Evolutionary conservation across 768 basidiomycete species (phyloP), one percentile per base, ranked within the genome.

Genomic region (Hypsizygus marmoreus): DNA sequence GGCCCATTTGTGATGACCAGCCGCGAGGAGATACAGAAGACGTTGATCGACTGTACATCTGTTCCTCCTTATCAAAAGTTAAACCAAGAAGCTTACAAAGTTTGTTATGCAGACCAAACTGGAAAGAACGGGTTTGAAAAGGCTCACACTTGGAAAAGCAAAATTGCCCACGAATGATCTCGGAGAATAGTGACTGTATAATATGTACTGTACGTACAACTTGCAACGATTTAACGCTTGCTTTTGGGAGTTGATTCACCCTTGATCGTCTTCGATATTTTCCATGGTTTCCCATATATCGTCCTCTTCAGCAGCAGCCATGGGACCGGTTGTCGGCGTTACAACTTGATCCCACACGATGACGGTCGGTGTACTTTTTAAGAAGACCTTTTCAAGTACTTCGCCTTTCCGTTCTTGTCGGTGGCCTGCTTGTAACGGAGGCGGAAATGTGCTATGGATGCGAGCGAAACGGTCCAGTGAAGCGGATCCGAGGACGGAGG

Each of bases 111-210:
- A 91, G 86, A 91, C 62, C 88, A 82, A 67, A 64, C 69, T 31
- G 88, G 83, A 26, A 67, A 58, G 54, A 97, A 97, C 59, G 95
- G 95, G 4, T 97, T 97, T 63, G 95, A 97, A 68, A 84, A 82
- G 53, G 94, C 85, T 6, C 84, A 82, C 51, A 83, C 73, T 12
- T 98, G 95, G 95, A 79, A 84, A 68, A 91, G 88, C 57, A 74
- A 84, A 61, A 92, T 94, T 56, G 92, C 79, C 39, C 64, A 72
- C 39, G 53, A 68, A 51, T 68, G 60, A n/a, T n/a, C n/a, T n/a
- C n/a, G n/a, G n/a, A n/a, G n/a, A n/a, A n/a, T n/a, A n/a, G n/a
- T n/a, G n/a, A n/a, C n/a, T n/a, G n/a, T n/a, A n/a, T n/a, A 6
- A 35, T 34, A 31, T 28, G 20, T n/a, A 16, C 9, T 44, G 17